phyloP scores from a whole-genome alignment of 306 rosid species.

The Fagus sylvatica region DNA sequence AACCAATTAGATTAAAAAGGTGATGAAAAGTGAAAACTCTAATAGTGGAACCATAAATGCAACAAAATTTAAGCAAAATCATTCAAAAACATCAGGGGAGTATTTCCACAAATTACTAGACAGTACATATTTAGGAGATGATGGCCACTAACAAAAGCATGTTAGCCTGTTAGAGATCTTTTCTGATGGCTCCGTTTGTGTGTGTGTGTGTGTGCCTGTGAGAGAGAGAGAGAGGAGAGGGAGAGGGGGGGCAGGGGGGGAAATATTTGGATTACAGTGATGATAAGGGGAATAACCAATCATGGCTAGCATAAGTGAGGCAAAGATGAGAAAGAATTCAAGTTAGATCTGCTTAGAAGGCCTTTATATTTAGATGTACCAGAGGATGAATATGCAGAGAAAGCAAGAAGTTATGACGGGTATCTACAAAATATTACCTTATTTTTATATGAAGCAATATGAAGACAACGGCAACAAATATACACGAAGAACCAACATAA shows the following conservation, averaged over 20 bases:
- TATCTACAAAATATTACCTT: conserved; percentile 47
- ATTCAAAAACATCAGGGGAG: not conserved
- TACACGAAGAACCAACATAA: conserved; percentile 63
- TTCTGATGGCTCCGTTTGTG: not conserved
- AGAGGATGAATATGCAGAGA: not conserved
- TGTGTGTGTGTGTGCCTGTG: no score
- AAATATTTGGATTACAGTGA: not conserved
- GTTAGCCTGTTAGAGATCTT: not conserved
- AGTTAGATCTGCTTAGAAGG: not conserved
- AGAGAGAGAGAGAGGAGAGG: no score
- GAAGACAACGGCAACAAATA: conserved; percentile 70
- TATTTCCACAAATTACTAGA: not conserved
- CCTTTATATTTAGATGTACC: not conserved
- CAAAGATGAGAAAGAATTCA: not conserved
- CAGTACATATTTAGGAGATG: not conserved
- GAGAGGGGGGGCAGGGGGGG: no score
- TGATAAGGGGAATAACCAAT: not conserved
- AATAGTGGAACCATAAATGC: not conserved
- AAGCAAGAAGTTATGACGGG: not conserved
- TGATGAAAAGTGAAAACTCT: not conserved
- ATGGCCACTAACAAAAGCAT: not conserved
- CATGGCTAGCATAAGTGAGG: not conserved
- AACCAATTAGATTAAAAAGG: not conserved
- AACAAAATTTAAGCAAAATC: not conserved
- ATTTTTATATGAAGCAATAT: conserved; percentile 74